Base-by-base conservation (phyloP, 495 filamentous ascomycete species). In the Aspergillus sclerotioniger region DNA sequence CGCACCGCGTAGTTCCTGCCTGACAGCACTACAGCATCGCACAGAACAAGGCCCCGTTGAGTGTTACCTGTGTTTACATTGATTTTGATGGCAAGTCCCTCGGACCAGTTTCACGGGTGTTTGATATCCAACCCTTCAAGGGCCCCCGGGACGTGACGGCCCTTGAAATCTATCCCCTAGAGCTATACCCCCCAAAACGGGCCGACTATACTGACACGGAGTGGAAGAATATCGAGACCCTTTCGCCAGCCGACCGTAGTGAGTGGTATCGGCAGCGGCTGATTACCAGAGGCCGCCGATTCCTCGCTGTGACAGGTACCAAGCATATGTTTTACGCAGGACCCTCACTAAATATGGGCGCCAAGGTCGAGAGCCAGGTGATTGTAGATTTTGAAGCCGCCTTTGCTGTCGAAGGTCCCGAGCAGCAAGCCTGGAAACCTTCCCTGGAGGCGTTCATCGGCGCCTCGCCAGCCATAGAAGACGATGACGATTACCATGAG, bases 371-470 rank as follows among this genome's bases (percentile, higher is more conserved):
- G 12, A 76, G 80, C 58, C 70, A 81, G 32, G 73, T 82, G 46
- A 77, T 83, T 10, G 70, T 82, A 13, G 80, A 83, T 50, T 75
- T 79, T 50, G 65, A 64, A 8, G 71, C 77, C 43, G 80, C 76
- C 0, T 80, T 70, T 43, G 25, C 56, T 13, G 39, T 54, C 28
- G 44, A 56, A n/a, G n/a, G 45, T 15, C 21, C 21, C 8, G 39
- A 64, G 21, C 32, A 53, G 13, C 44, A 64, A 21, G 20, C 51
- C 3, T 63, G 59, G 59, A 57, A 62, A 32, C 60, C 63, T 1
- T n/a, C 12, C 6, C 13, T 59, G 25, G 53, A 60, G 37, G 7
- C 16, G 48, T 21, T 51, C 3, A 15, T 51, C 16, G 48, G 48
- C 0, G 12, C 33, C 13, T 39, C 39, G n/a, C 16, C 20, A 54